These are phyloP conservation scores for Cutaneotrichosporon dermatis DNA, from an alignment of 1,284 basidiomycete genomes.

Conservation along the genomic window DNA sequence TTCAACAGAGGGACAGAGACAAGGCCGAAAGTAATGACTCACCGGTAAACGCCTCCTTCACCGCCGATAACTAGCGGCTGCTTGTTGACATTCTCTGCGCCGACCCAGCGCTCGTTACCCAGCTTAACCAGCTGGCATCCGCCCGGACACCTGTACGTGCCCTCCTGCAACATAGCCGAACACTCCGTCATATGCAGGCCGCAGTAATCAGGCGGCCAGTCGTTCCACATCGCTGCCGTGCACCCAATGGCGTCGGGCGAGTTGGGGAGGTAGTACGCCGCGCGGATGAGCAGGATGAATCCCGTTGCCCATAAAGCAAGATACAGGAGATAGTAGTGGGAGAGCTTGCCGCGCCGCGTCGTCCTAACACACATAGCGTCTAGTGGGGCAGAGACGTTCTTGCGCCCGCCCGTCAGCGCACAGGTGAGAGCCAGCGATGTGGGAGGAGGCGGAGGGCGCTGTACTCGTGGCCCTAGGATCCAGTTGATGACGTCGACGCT, in stretches of 20 bases:
- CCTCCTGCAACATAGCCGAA: conserved; percentile 16
- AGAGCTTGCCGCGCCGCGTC: not conserved
- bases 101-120: conserved; percentile 42
- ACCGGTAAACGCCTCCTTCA: conserved; percentile 34
- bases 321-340: conserved; percentile 20
- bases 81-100: conserved; percentile 27
- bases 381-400: not conserved
- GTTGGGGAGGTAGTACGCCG: conserved; percentile 33
- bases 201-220: conserved; percentile 44
- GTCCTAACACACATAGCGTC: conserved; percentile 6
- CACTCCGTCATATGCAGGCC: conserved; percentile 35
- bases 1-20: too few species aligned
- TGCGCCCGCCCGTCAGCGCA: not conserved
- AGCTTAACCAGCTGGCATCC: conserved; percentile 33
- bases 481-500: not conserved
- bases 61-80: conserved; percentile 41
- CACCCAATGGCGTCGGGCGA: conserved; percentile 29
- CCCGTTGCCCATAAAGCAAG: conserved; percentile 31
- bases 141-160: conserved; percentile 36
- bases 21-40: conserved; percentile 6
- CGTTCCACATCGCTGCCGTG: conserved; percentile 30
- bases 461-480: conserved; percentile 11
- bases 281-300: conserved; percentile 35
- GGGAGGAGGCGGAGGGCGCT: not conserved
- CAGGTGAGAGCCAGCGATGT: not conserved